These are phyloP conservation scores for Berkeleyomyces basicola DNA, from an alignment of 2,329 filamentous ascomycete species.

Conservation along the genomic window DNA sequence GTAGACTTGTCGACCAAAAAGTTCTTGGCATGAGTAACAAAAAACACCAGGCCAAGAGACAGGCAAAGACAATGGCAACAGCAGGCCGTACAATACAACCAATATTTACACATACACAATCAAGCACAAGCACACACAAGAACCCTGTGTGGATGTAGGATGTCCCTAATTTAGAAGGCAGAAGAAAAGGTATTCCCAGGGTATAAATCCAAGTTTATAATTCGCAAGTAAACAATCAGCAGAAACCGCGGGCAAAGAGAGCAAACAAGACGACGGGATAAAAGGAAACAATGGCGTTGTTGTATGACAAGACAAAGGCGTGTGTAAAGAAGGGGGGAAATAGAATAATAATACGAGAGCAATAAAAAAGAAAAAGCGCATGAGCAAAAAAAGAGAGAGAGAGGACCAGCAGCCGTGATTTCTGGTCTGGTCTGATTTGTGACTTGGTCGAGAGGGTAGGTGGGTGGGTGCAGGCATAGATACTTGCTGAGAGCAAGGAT, in stretches of 20 bases:
- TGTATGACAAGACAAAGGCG: neutral
- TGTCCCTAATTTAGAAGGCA: neutral
- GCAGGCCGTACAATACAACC: too few species aligned
- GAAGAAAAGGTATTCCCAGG: neutral
- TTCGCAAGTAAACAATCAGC: neutral
- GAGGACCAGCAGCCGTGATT: neutral
- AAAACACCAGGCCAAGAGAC: neutral
- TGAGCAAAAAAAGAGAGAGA: neutral
- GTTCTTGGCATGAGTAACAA: neutral
- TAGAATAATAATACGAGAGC: neutral
- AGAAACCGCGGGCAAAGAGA: neutral
- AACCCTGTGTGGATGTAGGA: neutral
- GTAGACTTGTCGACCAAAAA: too few species aligned
- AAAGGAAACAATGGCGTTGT: neutral
- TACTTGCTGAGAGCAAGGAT: neutral
- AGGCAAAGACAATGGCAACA: too few species aligned
- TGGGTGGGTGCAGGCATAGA: neutral
- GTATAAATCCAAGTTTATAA: neutral
- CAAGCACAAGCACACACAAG: neutral
- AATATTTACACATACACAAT: too few species aligned
- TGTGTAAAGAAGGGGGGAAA: neutral
- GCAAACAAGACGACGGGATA: neutral
- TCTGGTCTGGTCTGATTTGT: neutral
- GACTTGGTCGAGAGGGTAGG: neutral
- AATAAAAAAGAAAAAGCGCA: neutral